Base-by-base conservation (phyloP, 345 rosid genomes). In the Populus davidiana region DNA sequence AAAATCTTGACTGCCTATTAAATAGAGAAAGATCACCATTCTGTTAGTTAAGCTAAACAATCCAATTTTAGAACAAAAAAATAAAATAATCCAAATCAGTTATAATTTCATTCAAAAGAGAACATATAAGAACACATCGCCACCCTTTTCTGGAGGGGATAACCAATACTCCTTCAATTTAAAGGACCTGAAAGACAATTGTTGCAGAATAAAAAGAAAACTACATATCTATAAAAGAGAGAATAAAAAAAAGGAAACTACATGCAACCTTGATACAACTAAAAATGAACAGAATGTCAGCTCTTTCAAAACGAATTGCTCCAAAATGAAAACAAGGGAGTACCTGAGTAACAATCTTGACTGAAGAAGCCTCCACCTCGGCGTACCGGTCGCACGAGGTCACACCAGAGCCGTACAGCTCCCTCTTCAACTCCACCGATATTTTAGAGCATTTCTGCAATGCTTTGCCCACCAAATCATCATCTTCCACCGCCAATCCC, bases 291-390 rank as follows among this genome's bases (percentile, higher is more conserved):
- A 8, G 11, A 59, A 59, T 9, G 10, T 23, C 29, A 59, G 63
- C 29, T 23, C 23, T 23, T n/a, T 1, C 23, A n/a, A 59, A 9
- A 13, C 18, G 50, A 47, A 4, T 47, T 47, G 17, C 50, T 47
- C 50, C 18, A 47, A 13, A 3, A 59, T 10, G 63, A 59, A 38
- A 11, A 70, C 71, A 61, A 21, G 61, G 17, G 35, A 41, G n/a
- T 50, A 94, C 98, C 98, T 90, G 97, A 38, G 91, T 96, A 56
- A 96, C 96, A 83, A 96, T 92, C 86, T 90, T 86, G 33, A 87
- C 91, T 1, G 97, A 85, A 73, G 97, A 88, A 83, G 93, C 79
- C 75, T 92, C 98, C 23, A 96, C 97, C 86, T 93, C 95, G 2
- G 98, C 83, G 71, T 93, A 96, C 10, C 90, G 88, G 8, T 92